Evolutionary conservation across 345 rosid genomes (phyloP), one percentile per base, ranked within the genome.

Genomic region (Iberis pinnata): DNA sequence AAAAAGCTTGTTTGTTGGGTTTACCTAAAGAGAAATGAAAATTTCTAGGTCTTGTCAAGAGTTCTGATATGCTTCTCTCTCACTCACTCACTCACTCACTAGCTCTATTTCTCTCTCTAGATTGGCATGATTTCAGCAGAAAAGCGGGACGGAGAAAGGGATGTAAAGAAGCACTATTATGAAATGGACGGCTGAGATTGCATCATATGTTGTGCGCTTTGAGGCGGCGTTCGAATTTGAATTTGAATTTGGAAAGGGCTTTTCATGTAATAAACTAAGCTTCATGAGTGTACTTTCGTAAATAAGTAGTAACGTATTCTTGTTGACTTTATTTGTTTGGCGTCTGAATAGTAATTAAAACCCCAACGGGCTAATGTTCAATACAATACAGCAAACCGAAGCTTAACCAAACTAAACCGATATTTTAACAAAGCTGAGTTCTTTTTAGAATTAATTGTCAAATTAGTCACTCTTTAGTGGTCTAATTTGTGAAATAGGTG

Each of bases 211-310:
- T 29, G 38, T 49, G 42, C 18, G 22, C 27, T 41, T 53, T 31
- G 53, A 40, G 69, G 77, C 78, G 78, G 73, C 15, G 43, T 69
- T 51, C 58, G 48, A 68, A 68, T 80, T 80, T 78, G 78, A 80
- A 80, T 68, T 64, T 32, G 37, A 32, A 32, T 32, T 32, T 29
- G 24, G 26, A 36, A 35, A 19, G 57, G 65, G 68, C 49, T 72
- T 37, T 20, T 38, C 17, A 9, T 12, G 72, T 26, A 20, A 59
- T 55, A 53, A 12, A 12, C 8, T 10, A 12, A 51, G 31, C 24
- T 31, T 24, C 0, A 0, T 0, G 39, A 60, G 66, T 66, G 53
- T 49, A 68, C 0, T 26, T 5, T 35, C 25, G 58, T 54, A 43
- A 48, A 11, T 33, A n/a, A 18, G 29, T 26, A 3, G 25, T 6